Evolutionary conservation across 2,329 filamentous ascomycete species (phyloP).

Genomic region (Hypoxylon sp.): DNA sequence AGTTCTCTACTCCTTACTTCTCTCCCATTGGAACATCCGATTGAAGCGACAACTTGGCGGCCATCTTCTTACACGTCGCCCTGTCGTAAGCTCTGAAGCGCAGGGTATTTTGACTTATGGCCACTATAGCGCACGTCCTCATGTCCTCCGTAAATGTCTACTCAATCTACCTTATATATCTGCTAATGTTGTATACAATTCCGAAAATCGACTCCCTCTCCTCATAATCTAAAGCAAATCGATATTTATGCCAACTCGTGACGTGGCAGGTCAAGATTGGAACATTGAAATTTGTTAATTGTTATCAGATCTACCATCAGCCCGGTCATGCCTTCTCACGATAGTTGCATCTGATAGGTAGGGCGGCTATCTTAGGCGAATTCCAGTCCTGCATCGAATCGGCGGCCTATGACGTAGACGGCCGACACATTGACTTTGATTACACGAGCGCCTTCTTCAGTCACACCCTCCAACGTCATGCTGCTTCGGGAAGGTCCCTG

Average conservation of each 20-base stretch:
- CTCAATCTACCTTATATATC: neutral
- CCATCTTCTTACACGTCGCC: neutral
- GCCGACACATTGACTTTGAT: constrained; percentile 13
- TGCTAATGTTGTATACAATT: neutral
- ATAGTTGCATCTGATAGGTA: constrained; percentile 8
- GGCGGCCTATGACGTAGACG: constrained; percentile 40
- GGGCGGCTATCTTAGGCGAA: constrained; percentile 22
- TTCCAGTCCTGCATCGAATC: neutral
- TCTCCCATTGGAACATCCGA: neutral
- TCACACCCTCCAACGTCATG: constrained; percentile 34
- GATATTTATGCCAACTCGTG: constrained; percentile 1
- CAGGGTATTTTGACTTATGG: neutral
- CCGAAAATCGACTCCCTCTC: neutral
- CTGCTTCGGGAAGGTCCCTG: constrained; percentile 44
- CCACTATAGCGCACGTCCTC: neutral
- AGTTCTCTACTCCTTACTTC: neutral
- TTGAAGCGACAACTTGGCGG: constrained; percentile 1
- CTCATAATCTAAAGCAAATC: neutral
- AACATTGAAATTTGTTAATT: constrained; percentile 8
- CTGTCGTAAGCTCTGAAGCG: neutral
- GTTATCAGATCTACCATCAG: constrained; percentile 13
- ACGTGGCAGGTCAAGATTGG: constrained; percentile 27
- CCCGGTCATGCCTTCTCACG: constrained; percentile 3
- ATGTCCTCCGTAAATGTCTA: neutral
- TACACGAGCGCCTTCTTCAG: constrained; percentile 15